Evolutionary conservation across 345 rosid genomes (phyloP), one percentile per base, ranked within the genome.

Genomic region (Lepidium sativum): DNA sequence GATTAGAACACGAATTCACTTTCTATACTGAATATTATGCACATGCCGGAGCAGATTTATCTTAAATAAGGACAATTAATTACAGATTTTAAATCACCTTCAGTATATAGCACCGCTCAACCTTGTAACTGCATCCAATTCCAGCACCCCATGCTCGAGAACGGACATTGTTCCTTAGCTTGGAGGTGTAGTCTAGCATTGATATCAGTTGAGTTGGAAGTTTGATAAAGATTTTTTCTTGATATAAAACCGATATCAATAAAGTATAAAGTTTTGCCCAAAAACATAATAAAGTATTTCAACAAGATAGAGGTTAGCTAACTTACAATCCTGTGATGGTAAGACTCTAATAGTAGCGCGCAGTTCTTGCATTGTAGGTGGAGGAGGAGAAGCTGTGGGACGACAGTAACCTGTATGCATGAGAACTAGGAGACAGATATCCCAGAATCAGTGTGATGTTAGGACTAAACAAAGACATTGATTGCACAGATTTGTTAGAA

Each of bases 61-160:
- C n/a, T n/a, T n/a, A n/a, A n/a, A n/a, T n/a, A n/a, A n/a, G n/a
- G n/a, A n/a, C n/a, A n/a, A n/a, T n/a, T n/a, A n/a, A n/a, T n/a
- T 39, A 54, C 48, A 63, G 18, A 43, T 68, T 63, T 60, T 34
- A 51, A 44, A 59, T 52, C 60, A 95, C 99, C 99, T 95, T 95
- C 73, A 95, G 80, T 74, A 95, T 88, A 86, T 88, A 95, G 86
- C 99, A 95, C 58, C 85, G 81, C 75, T 95, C 96, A 67, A 95
- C 88, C 66, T 81, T 84, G 79, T 86, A 95, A 69, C 99, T 95
- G 78, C 97, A 95, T 56, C 92, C 92, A 52, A 91, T 95, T 75
- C 96, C 99, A 67, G 96, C 96, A 71, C 99, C 99, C 99, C 99
- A 95, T 10, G 99, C 95, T 71, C 99, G 94, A 69, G 99, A 95